Evolutionary conservation across 371 early-diverging fungal species (phyloP).

Genomic region (Mucor irregularis): DNA sequence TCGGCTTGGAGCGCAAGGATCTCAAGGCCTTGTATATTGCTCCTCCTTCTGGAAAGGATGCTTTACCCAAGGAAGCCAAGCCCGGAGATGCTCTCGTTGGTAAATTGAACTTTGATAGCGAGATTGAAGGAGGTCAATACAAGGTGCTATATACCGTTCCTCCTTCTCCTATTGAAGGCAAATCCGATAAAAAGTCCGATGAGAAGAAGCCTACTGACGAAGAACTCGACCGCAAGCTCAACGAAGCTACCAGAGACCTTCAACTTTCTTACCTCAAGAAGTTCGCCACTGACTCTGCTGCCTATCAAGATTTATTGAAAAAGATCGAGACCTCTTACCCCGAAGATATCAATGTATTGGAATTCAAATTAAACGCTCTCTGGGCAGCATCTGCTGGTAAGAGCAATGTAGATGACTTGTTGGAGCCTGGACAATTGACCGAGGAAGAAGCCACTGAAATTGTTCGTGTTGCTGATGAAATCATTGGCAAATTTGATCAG

Average conservation of each 20-base stretch:
- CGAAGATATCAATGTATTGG: constrained; percentile 54
- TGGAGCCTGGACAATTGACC: constrained; percentile 33
- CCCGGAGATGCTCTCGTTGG: constrained; percentile 83
- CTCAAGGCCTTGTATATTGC: constrained; percentile 40
- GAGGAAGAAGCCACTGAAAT: constrained; percentile 50
- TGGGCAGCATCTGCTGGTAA: constrained; percentile 57
- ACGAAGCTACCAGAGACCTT: constrained; percentile 75
- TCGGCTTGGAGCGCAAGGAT: constrained; percentile 37
- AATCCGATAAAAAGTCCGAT: constrained; percentile 12
- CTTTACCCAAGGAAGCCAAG: constrained; percentile 73
- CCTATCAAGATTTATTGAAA: constrained; percentile 56
- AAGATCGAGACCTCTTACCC: constrained; percentile 60
- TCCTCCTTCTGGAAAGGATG: constrained; percentile 34
- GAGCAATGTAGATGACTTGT: constrained; percentile 18
- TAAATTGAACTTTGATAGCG: constrained; percentile 53
- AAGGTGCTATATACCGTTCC: constrained; percentile 62
- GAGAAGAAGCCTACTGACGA: constrained; percentile 50
- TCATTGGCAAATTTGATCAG: constrained; percentile 57
- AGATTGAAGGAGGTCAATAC: constrained; percentile 65
- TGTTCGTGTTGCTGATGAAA: constrained; percentile 51
- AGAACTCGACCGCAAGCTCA: constrained; percentile 56
- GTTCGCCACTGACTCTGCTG: constrained; percentile 55
- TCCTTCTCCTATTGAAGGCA: constrained; percentile 29
- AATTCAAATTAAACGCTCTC: constrained; percentile 56
- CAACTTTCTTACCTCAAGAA: constrained; percentile 83